phyloP scores from a whole-genome alignment of 164 flowering plant species.

The Santalum album region DNA sequence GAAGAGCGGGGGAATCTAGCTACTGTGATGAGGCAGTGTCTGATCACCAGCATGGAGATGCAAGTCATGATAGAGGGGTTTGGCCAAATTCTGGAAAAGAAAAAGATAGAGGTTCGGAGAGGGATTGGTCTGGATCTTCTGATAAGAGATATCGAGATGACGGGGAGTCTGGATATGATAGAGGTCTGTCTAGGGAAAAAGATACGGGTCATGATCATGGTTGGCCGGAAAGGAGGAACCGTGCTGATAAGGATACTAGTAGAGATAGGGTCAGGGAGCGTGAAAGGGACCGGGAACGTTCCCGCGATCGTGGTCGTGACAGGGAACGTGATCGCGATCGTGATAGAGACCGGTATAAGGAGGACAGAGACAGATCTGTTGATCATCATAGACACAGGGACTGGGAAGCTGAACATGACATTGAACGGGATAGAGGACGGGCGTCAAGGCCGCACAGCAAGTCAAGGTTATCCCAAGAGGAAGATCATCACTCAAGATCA shows the following conservation, averaged over 20 bases:
- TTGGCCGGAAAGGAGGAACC: conserved; percentile 62
- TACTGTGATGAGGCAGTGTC: conserved; percentile 90
- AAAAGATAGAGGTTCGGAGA: conserved; percentile 66
- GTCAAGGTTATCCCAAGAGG: conserved; percentile 54
- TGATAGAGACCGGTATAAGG: conserved; percentile 49
- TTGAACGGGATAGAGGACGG: conserved; percentile 64
- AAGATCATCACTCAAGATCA: conserved; percentile 61
- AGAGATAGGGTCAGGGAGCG: conserved; percentile 39
- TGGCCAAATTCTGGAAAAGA: conserved; percentile 47
- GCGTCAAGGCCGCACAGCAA: conserved; percentile 65
- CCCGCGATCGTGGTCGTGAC: conserved; percentile 45
- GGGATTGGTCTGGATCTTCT: conserved; percentile 67
- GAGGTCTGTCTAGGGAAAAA: conserved; percentile 57
- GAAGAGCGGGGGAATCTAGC: conserved; percentile 76
- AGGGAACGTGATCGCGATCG: conserved; percentile 34
- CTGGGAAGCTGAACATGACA: conserved; percentile 57
- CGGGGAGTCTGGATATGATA: conserved; percentile 51
- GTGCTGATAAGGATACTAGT: conserved; percentile 53
- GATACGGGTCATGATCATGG: conserved; percentile 48
- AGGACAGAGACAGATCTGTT: conserved; percentile 53
- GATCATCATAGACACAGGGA: conserved; percentile 61
- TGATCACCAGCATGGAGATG: conserved; percentile 80
- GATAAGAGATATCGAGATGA: conserved; percentile 75
- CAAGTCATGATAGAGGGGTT: conserved; percentile 63
- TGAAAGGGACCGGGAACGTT: conserved; percentile 39